phyloP scores from a whole-genome alignment of 2,329 filamentous ascomycete genomes.

The Botryotinia globosa region DNA sequence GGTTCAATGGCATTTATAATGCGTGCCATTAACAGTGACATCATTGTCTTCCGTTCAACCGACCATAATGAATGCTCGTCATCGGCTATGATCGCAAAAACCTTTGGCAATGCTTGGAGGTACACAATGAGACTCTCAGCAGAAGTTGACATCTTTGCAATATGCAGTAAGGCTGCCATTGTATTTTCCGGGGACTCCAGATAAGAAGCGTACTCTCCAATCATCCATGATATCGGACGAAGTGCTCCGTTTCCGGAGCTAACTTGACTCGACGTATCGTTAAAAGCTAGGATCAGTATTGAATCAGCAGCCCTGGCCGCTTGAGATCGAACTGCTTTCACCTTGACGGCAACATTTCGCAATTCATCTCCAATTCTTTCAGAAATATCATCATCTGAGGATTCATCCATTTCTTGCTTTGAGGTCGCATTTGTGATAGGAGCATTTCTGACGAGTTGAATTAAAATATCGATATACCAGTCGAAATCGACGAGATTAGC shows the following conservation, averaged over 20 bases:
- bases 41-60: constrained; percentile 67
- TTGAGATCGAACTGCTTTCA: constrained; percentile 75
- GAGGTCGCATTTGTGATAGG: constrained; percentile 46
- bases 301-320: constrained; percentile 80
- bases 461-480: constrained; percentile 91
- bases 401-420: constrained; percentile 19
- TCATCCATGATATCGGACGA: constrained; percentile 76
- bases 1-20: constrained; percentile 80
- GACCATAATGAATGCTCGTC: constrained; percentile 68
- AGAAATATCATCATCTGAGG: constrained; percentile 48
- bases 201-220: constrained; percentile 81
- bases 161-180: constrained; percentile 70
- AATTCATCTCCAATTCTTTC: constrained; percentile 79
- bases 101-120: constrained; percentile 80
- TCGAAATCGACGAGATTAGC: constrained; percentile 85
- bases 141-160: constrained; percentile 52
- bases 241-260: constrained; percentile 65
- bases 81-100: constrained; percentile 71
- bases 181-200: constrained; percentile 68
- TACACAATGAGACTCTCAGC: constrained; percentile 71
- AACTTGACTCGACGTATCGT: constrained; percentile 50
- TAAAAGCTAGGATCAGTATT: constrained; percentile 62
- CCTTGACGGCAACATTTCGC: constrained; percentile 87
- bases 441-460: constrained; percentile 75
- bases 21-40: constrained; percentile 74